phyloP scores from a whole-genome alignment of 2,329 filamentous ascomycete genomes.

The Aspergillus piperis region DNA sequence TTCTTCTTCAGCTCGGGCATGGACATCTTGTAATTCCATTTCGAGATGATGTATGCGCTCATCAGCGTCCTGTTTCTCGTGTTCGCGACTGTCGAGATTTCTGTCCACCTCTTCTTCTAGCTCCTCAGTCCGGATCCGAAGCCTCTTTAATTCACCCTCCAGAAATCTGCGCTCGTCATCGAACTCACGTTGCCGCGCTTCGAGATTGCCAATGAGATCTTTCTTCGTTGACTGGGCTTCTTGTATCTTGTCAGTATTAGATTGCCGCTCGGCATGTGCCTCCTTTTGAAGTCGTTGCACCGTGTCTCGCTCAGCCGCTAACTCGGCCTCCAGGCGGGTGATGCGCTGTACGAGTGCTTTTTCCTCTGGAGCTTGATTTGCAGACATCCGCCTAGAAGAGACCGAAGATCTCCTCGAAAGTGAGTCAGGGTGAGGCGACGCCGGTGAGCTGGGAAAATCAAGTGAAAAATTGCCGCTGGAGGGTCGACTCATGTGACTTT shows the following conservation, averaged over 20 bases:
- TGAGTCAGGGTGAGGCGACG: conserved; percentile 43
- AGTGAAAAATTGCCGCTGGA: conserved; percentile 52
- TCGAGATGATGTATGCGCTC: conserved; percentile 69
- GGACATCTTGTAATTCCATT: conserved; percentile 67
- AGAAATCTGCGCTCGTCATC: conserved; percentile 79
- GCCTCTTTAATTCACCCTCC: conserved; percentile 74
- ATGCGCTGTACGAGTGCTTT: conserved; percentile 64
- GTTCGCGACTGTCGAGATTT: conserved; percentile 77
- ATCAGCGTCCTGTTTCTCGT: conserved; percentile 72
- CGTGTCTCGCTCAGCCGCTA: conserved; percentile 71
- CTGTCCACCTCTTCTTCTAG: conserved; percentile 89
- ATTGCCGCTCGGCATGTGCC: conserved; percentile 59
- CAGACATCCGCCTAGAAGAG: conserved; percentile 62
- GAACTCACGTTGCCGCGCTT: conserved; percentile 87
- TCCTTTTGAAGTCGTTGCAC: conserved; percentile 70
- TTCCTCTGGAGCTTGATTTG: conserved; percentile 61
- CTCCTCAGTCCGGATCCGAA: conserved; percentile 79
- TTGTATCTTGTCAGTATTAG: conserved; percentile 68
- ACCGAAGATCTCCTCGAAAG: conserved; percentile 61
- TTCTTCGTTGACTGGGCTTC: conserved; percentile 91
- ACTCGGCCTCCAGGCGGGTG: conserved; percentile 72
- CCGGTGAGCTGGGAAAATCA: conserved; percentile 44
- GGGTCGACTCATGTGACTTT: conserved; percentile 61
- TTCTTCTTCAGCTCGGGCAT: conserved; percentile 50
- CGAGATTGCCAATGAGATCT: conserved; percentile 91